Conservation (phyloP, 1,284 basidiomycete genomes). For the Malassezia caprae region DNA sequence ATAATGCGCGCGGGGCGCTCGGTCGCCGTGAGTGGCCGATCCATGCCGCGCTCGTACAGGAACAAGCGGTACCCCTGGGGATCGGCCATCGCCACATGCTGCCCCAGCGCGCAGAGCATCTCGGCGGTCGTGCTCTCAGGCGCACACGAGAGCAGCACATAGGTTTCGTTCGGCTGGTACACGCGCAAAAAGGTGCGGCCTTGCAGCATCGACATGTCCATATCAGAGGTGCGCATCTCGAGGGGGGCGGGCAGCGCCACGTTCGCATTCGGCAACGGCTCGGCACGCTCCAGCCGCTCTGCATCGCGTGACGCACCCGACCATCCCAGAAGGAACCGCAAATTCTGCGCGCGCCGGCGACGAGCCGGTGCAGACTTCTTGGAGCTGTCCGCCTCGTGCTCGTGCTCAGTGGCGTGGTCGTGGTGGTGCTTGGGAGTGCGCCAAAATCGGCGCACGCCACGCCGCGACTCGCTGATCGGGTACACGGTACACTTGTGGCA, state of each 20-base stretch:
- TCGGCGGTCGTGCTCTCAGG: slow-evolving; percentile 63
- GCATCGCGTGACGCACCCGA: not conserved
- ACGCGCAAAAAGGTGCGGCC: slow-evolving; percentile 57
- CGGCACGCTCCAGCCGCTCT: not conserved
- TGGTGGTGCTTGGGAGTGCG: not conserved
- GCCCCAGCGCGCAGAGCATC: slow-evolving; percentile 46
- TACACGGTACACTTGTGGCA: not conserved
- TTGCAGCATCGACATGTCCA: slow-evolving; percentile 1
- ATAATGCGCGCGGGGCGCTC: slow-evolving; percentile 82
- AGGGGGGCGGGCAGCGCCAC: not conserved
- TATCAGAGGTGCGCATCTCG: not conserved
- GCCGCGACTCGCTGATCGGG: not conserved
- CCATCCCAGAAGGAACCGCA: not conserved
- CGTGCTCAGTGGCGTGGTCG: not conserved
- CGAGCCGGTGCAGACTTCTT: not conserved
- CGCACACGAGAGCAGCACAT: slow-evolving; percentile 61
- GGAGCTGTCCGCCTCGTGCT: not conserved
- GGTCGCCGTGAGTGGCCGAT: slow-evolving; percentile 52
- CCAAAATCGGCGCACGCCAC: slow-evolving; percentile 1
- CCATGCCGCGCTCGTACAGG: slow-evolving; percentile 43
- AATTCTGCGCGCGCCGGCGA: not conserved
- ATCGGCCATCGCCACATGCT: slow-evolving; percentile 16
- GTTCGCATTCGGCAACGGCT: not conserved
- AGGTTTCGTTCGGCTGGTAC: slow-evolving; percentile 65
- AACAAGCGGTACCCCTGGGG: slow-evolving; percentile 39